These are phyloP conservation scores for Lyophyllum atratum DNA, from an alignment of 768 basidiomycete species.

Conservation along the genomic window DNA sequence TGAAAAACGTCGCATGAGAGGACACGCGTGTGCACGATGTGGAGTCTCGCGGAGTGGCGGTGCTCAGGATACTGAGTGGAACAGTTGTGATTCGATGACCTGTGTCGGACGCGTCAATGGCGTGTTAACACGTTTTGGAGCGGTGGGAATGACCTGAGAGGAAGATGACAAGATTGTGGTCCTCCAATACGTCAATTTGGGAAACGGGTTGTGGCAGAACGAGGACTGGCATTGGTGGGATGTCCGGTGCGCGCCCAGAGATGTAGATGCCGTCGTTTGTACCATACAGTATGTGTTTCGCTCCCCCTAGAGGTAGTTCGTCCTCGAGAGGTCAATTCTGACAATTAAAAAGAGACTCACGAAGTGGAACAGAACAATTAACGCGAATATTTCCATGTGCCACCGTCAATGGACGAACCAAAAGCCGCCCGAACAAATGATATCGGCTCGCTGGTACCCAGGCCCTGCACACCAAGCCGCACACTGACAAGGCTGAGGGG, in stretches of 20 bases:
- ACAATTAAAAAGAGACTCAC: not conserved
- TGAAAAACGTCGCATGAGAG: constrained; percentile 35
- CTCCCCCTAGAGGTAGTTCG: not conserved
- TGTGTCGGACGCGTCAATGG: not conserved
- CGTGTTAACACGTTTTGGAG: not conserved
- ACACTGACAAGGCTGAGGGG: constrained; percentile 13
- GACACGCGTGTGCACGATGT: constrained; percentile 13
- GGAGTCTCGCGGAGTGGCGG: not conserved
- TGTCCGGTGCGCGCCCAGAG: not conserved
- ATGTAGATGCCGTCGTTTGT: constrained; percentile 15
- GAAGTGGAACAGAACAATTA: constrained; percentile 9
- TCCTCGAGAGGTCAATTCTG: no score
- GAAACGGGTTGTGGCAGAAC: constrained; percentile 41
- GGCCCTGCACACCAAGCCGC: constrained; percentile 24
- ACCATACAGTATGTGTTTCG: constrained; percentile 12
- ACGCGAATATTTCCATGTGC: no score
- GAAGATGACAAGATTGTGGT: constrained; percentile 73
- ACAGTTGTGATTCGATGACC: constrained; percentile 10
- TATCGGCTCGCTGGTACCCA: constrained; percentile 22
- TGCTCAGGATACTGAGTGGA: constrained; percentile 3
- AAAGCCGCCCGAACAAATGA: constrained; percentile 10
- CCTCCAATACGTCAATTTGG: constrained; percentile 77
- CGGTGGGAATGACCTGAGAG: constrained; percentile 53
- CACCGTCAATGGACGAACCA: no score
- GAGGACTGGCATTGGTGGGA: constrained; percentile 6